Base-by-base conservation (phyloP, 257 asterid species). In the Petunia axillaris region DNA sequence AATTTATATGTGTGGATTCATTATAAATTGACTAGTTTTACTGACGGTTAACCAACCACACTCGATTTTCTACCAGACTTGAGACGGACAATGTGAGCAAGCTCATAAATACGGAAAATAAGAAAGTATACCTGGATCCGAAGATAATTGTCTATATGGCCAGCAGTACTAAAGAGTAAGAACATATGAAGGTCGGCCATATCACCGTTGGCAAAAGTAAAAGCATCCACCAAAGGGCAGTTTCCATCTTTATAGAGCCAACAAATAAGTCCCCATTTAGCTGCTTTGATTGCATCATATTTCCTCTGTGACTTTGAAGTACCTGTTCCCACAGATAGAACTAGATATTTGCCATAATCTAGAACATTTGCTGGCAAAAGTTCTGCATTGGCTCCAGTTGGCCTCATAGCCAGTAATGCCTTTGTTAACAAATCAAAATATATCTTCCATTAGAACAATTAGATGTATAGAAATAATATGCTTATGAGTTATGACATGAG, bases 321-420 rank as follows among this genome's bases (percentile, higher is more conserved):
- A 16, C 40, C 81, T 41, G 73, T 64, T 63, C 59, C 60, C 9
- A 78, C 63, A 37, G 81, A 78, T 39, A 64, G 13, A n/a, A 78
- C 60, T 54, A 64, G 44, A 55, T 60, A 64, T 36, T 63, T 78
- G 1, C 15, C 81, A 78, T 48, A 64, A 64, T 78, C 71, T 11
- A 63, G 50, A 7, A 67, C 62, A 14, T 35, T 46, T 43, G 37
- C 76, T 2, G 81, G 76, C 8, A 64, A 14, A n/a, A 64, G 16
- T 48, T 78, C 48, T 64, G 81, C 44, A 4, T 64, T 64, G 4
- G 41, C 75, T 48, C 58, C 73, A 3, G 64, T 48, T 46, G 60
- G 63, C 71, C 46, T 78, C 81, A 78, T 63, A 5, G 81, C 81
- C 50, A 63, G 25, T 46, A 63, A 8, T 64, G 76, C 64, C 77